Evolutionary conservation across 2,329 filamentous ascomycete species (phyloP).

Genomic region (Pestalotiopsis sp.): DNA sequence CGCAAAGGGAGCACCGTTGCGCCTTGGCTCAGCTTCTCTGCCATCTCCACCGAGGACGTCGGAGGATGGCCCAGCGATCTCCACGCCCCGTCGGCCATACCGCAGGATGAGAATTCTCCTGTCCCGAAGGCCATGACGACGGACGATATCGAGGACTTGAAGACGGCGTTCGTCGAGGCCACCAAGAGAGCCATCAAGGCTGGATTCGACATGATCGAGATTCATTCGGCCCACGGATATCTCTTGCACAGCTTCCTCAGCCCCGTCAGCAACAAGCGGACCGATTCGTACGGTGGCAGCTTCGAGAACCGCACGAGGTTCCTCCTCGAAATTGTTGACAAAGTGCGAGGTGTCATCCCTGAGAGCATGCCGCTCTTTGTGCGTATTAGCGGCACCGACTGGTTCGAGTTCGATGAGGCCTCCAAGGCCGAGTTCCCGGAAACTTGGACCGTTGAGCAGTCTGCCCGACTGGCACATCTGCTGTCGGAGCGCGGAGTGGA

Average conservation of each 20-base stretch:
- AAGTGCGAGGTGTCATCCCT: conserved; percentile 63
- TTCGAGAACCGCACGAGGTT: conserved; percentile 74
- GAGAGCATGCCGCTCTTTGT: conserved; percentile 67
- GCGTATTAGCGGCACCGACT: conserved; percentile 68
- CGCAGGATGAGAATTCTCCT: conserved; percentile 54
- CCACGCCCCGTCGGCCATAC: conserved; percentile 54
- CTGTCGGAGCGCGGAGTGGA: conserved; percentile 68
- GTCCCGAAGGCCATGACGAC: conserved; percentile 60
- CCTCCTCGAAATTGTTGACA: conserved; percentile 67
- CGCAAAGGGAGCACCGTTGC: conserved; percentile 38
- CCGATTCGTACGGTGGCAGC: conserved; percentile 67
- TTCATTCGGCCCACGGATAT: conserved; percentile 82
- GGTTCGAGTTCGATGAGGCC: conserved; percentile 59
- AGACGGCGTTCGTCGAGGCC: conserved; percentile 36
- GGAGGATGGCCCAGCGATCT: conserved; percentile 51
- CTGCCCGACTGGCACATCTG: conserved; percentile 58
- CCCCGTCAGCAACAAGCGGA: conserved; percentile 70
- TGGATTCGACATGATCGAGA: conserved; percentile 67
- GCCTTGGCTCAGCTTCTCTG: conserved; percentile 33
- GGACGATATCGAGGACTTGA: conserved; percentile 36
- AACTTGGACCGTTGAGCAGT: conserved; percentile 65
- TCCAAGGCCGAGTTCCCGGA: conserved; percentile 39
- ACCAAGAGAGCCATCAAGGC: conserved; percentile 41
- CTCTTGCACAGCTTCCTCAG: conserved; percentile 72
- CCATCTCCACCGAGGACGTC: conserved; percentile 28